Conservation (phyloP, 2,329 filamentous ascomycete genomes). For the Exophiala sideris region DNA sequence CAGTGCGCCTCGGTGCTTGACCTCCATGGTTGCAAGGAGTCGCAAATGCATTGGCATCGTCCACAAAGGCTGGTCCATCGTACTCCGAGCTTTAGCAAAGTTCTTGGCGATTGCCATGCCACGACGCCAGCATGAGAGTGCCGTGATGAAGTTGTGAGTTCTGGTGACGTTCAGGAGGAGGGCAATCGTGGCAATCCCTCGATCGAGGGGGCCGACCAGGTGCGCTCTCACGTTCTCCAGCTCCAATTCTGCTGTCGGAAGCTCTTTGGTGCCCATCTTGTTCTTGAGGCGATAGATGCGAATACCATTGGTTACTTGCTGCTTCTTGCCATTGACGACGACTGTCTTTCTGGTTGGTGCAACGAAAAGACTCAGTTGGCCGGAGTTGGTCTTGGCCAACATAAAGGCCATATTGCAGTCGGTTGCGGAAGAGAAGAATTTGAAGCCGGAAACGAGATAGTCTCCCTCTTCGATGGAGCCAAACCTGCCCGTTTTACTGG, state of each 20-base stretch:
- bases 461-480: conserved; percentile 42
- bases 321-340: conserved; percentile 18
- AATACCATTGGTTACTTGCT: conserved; percentile 61
- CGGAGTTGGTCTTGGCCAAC: conserved; percentile 56
- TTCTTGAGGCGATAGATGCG: conserved; percentile 63
- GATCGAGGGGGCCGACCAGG: conserved; percentile 60
- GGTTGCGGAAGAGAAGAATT: conserved; percentile 61
- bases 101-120: conserved; percentile 28
- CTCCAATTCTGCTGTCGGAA: conserved; percentile 67
- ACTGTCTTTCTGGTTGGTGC: conserved; percentile 56
- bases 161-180: conserved; percentile 61
- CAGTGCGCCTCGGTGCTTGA: conserved; percentile 28
- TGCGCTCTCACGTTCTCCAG: conserved; percentile 55
- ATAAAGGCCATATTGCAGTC: conserved; percentile 63
- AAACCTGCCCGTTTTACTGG: conserved; percentile 29
- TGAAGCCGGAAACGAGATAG: conserved; percentile 51
- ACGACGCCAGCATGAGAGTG: conserved; percentile 28
- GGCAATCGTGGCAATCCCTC: conserved; percentile 61
- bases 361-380: conserved; percentile 59
- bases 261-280: conserved; percentile 62
- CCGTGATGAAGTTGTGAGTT: conserved; percentile 29
- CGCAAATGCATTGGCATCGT: conserved; percentile 28
- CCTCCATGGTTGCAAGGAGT: conserved; percentile 25
- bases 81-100: conserved; percentile 29
- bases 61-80: conserved; percentile 25